A percentile compares a stretch with the other conserved stretches of the same genome.
Evolutionary conservation across 208 protist species (phyloP).

Genomic region (Trypanosoma cruzi): DNA sequence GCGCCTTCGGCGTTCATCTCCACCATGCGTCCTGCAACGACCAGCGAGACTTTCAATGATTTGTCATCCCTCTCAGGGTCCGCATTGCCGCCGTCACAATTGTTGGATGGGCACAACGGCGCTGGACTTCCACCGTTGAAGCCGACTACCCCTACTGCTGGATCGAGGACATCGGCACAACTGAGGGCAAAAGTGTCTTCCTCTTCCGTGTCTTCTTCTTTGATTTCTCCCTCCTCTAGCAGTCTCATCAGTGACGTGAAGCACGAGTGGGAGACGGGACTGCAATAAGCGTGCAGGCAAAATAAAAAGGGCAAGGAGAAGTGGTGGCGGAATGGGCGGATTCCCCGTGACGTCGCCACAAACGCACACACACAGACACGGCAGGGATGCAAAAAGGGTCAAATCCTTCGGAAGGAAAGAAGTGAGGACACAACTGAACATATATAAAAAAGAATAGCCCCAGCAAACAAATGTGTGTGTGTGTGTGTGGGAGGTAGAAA

Average conservation of each 20-base stretch:
- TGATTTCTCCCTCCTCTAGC: slow-evolving; percentile 10
- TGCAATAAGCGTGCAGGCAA: too few species aligned
- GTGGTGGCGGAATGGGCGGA: too few species aligned
- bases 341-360: background rate
- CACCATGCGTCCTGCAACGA: background rate
- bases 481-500: background rate
- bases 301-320: too few species aligned
- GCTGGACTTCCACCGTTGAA: slow-evolving; percentile 1
- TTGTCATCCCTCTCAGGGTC: background rate
- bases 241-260: background rate
- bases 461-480: too few species aligned
- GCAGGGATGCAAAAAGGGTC: too few species aligned
- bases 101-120: background rate
- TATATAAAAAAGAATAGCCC: too few species aligned
- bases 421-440: too few species aligned
- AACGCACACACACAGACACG: too few species aligned
- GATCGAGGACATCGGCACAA: background rate
- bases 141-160: background rate
- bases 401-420: too few species aligned
- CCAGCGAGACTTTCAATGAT: background rate
- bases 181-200: background rate
- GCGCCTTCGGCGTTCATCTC: background rate
- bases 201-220: background rate
- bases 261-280: background rate
- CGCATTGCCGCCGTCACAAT: background rate